Evolutionary conservation across 1,284 basidiomycete species (phyloP).

Genomic region (Kwoniella shivajii): DNA sequence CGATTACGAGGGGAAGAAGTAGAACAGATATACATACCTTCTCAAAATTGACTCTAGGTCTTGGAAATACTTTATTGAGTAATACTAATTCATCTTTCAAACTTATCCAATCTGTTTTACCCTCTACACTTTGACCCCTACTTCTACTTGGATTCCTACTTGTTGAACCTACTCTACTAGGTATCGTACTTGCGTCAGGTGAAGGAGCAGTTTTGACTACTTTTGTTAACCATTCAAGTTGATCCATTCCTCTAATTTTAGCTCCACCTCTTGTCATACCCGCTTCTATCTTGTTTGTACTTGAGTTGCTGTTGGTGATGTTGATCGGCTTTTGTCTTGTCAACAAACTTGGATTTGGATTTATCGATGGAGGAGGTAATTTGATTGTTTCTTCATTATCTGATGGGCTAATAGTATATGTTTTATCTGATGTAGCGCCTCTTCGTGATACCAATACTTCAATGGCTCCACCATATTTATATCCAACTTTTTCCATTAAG

Average conservation of each 20-base stretch:
- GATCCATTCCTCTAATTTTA: slow-evolving; percentile 42
- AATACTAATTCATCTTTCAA: slow-evolving; percentile 83
- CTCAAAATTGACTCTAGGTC: slow-evolving; percentile 76
- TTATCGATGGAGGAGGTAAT: slow-evolving; percentile 31
- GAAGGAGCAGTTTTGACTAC: slow-evolving; percentile 43
- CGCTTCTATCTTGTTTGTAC: slow-evolving; percentile 31
- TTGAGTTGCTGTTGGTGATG: no score
- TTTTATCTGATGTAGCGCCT: slow-evolving; percentile 49
- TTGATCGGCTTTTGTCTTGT: slow-evolving; percentile 34
- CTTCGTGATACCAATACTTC: slow-evolving; percentile 58
- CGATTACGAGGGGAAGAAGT: no score
- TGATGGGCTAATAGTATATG: slow-evolving; percentile 38
- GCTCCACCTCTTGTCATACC: slow-evolving; percentile 53
- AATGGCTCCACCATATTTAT: slow-evolving; percentile 58
- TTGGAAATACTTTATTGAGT: slow-evolving; percentile 69
- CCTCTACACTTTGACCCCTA: slow-evolving; percentile 23
- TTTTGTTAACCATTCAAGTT: slow-evolving; percentile 54
- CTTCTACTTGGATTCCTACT: slow-evolving; percentile 17
- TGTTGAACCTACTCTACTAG: slow-evolving; percentile 28
- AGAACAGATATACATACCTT: slow-evolving; percentile 60
- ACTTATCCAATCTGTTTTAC: slow-evolving; percentile 55
- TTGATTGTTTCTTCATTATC: slow-evolving; percentile 18
- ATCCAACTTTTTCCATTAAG: slow-evolving; percentile 55
- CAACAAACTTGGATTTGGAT: slow-evolving; percentile 39
- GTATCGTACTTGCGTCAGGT: slow-evolving; percentile 26